Base-by-base conservation (phyloP, 192 early-diverging fungal species). In the Podila clonocystis region DNA sequence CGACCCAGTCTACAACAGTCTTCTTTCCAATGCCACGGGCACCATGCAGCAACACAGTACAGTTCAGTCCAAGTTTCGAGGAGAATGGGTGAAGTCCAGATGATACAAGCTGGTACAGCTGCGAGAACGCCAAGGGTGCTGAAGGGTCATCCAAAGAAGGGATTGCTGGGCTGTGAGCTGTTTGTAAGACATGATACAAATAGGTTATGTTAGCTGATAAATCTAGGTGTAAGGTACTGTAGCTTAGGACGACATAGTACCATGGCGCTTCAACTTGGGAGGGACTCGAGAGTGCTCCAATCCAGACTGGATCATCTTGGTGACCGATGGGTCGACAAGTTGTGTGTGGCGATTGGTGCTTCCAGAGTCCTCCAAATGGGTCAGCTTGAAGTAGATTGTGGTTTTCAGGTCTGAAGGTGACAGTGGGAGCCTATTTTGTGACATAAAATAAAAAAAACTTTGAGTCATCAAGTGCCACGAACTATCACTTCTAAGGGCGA, bases 1-100 rank as follows among this genome's bases (percentile, higher is more conserved):
- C 91, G 0, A 93, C 89, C 62, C 87, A 83, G 20, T 84, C 78
- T 2, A 97, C 83, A 36, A 95, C 65, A 0, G 91, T 90, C 41
- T 89, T 86, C 70, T 98, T 98, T 15, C 97, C 97, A 20, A 90
- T 91, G 7, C 97, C 97, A 2, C 89, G 85, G 26, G 93, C 90
- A 15, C 95, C 97, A 67, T 93, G 91, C 24, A 98, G 64, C 36
- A 97, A 72, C 0, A 91, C 88, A 1, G 90, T 91, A 67, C 94
- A 94, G 19, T 86, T 85, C 24, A 97, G 83, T 13, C 87, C 88
- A 33, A 93, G 86, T n/a, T 88, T 76, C 19, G 87, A 72, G 0
- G 94, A 90, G 28, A 92, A 75, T 15, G 96, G 94, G 72, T 96
- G 92, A 17, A 97, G 85, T 50, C 88, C 89, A 2, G 94, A 91